Evolutionary conservation across 306 rosid genomes (phyloP).

Genomic region (Pyrus communis): DNA sequence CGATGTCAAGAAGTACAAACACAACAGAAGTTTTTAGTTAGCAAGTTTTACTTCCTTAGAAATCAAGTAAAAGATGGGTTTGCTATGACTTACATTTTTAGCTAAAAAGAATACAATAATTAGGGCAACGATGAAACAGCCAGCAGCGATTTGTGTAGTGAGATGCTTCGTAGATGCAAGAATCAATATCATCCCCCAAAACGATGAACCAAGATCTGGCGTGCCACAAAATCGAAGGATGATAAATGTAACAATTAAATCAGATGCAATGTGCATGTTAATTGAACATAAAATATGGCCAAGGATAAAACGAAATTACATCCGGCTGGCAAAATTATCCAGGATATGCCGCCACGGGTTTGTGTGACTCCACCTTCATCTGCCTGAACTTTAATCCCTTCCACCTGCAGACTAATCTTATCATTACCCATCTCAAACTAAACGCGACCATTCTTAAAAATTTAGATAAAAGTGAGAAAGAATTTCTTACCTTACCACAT

Average conservation of each 20-base stretch:
- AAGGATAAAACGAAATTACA: constrained; percentile 27
- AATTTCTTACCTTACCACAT: constrained; percentile 48
- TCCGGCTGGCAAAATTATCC: constrained; percentile 67
- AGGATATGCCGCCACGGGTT: constrained; percentile 71
- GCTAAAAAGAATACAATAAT: constrained; percentile 48
- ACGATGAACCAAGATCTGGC: constrained; percentile 63
- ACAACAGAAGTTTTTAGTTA: neutral
- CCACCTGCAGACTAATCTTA: constrained; percentile 37
- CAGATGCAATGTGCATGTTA: neutral
- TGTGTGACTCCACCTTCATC: constrained; percentile 65
- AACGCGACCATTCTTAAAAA: neutral
- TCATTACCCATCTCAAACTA: neutral
- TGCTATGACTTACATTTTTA: constrained; percentile 41
- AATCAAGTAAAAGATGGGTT: neutral
- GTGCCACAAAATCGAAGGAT: neutral
- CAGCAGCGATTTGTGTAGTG: constrained; percentile 59
- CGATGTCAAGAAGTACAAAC: neutral
- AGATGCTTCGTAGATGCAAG: constrained; percentile 61
- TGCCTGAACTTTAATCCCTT: constrained; percentile 66
- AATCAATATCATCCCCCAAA: constrained; percentile 68
- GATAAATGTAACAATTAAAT: neutral
- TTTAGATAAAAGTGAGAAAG: neutral
- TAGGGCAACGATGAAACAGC: constrained; percentile 54
- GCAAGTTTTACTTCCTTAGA: neutral
- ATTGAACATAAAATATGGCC: neutral